A percentile compares a stretch with the other conserved stretches of the same genome.
Evolutionary conservation across 2,329 filamentous ascomycete species (phyloP).

Genomic region (Verruconis gallopava): DNA sequence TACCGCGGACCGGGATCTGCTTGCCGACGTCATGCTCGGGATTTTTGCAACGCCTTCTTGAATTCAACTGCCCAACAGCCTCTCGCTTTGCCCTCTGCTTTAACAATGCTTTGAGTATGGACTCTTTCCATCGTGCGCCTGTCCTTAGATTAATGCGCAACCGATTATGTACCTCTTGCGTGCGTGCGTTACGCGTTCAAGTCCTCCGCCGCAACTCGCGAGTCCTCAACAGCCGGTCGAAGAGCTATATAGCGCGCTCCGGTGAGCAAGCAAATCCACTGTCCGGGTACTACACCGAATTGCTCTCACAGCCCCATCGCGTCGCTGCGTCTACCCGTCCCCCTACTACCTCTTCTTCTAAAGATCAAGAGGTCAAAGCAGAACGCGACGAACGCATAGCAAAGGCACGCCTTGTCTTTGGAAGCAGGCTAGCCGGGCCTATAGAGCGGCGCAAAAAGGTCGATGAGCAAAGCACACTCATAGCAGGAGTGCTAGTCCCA

Average conservation of each 20-base stretch:
- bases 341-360: conserved; percentile 16
- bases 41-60: too few species aligned
- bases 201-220: conserved; percentile 21
- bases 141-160: too few species aligned
- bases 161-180: too few species aligned
- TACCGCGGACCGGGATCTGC: too few species aligned
- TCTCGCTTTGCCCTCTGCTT: too few species aligned
- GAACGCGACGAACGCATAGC: conserved; percentile 40
- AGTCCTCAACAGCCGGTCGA: conserved; percentile 23
- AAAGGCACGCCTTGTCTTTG: conserved; percentile 63
- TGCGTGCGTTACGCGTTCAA: too few species aligned
- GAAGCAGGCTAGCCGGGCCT: conserved; percentile 63
- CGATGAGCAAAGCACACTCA: conserved; percentile 44
- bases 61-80: too few species aligned
- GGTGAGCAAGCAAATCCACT: conserved; percentile 27
- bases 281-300: conserved; percentile 27
- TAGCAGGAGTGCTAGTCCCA: conserved; percentile 73
- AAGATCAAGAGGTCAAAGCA: conserved; percentile 26
- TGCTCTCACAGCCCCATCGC: conserved; percentile 15
- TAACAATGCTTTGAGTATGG: too few species aligned
- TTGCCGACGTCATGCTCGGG: too few species aligned
- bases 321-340: conserved; percentile 21
- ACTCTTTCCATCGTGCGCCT: too few species aligned
- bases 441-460: conserved; percentile 52
- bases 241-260: conserved; percentile 23